phyloP scores from a whole-genome alignment of 1,139 yeast genomes.

The Pichia sp. region DNA sequence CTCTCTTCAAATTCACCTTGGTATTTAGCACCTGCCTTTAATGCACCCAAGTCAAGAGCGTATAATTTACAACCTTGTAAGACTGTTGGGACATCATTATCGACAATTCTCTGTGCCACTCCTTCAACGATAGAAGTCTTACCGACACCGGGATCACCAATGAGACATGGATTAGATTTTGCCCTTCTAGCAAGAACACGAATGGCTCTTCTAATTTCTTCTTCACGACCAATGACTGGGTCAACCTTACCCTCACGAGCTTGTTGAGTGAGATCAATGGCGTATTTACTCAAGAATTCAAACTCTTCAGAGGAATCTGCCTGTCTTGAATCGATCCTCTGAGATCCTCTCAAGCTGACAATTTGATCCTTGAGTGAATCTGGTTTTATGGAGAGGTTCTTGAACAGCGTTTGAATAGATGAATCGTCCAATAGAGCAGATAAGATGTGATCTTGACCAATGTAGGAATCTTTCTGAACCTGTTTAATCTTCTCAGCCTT shows the following conservation, averaged over 20 bases:
- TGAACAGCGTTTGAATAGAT: slow-evolving; percentile 63
- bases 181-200: slow-evolving; percentile 93
- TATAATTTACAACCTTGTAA: slow-evolving; percentile 73
- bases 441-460: slow-evolving; percentile 91
- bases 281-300: slow-evolving; percentile 84
- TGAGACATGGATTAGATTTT: slow-evolving; percentile 90
- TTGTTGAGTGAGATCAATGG: slow-evolving; percentile 85
- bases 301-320: slow-evolving; percentile 85
- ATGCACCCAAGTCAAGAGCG: slow-evolving; percentile 89
- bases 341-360: slow-evolving; percentile 81
- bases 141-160: slow-evolving; percentile 99
- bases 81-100: slow-evolving; percentile 89
- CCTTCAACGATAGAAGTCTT: slow-evolving; percentile 98
- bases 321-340: slow-evolving; percentile 85
- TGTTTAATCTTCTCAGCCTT: slow-evolving; percentile 55
- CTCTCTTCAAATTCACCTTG: slow-evolving; percentile 99
- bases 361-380: slow-evolving; percentile 77
- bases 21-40: slow-evolving; percentile 97
- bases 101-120: slow-evolving; percentile 94
- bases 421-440: slow-evolving; percentile 79
- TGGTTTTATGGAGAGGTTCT: slow-evolving; percentile 60
- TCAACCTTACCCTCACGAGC: slow-evolving; percentile 92
- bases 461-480: slow-evolving; percentile 83
- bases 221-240: slow-evolving; percentile 99
- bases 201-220: slow-evolving; percentile 91